A percentile compares a stretch with the other conserved stretches of the same genome.
Evolutionary conservation across 2,329 filamentous ascomycete genomes (phyloP).

Genomic region (Monilinia polystroma): DNA sequence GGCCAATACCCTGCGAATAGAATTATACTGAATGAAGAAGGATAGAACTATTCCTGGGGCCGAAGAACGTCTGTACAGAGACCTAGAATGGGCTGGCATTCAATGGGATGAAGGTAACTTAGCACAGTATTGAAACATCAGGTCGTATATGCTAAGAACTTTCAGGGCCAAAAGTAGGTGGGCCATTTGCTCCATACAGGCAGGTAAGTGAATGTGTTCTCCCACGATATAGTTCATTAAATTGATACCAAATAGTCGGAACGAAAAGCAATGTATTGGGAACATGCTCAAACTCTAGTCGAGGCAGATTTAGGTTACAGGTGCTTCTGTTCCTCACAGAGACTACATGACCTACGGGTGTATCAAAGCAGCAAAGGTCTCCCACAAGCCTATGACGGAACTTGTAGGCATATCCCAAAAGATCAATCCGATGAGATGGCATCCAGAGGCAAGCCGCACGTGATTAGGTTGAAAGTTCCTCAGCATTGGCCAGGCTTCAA

Average conservation of each 20-base stretch:
- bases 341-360: conserved; percentile 65
- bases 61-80: conserved; percentile 72
- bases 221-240: conserved; percentile 23
- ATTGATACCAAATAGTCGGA: conserved; percentile 60
- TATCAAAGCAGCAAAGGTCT: conserved; percentile 59
- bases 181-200: conserved; percentile 80
- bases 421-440: conserved; percentile 72
- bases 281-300: conserved; percentile 69
- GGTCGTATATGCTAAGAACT: conserved; percentile 26
- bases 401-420: conserved; percentile 65
- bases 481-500: conserved; percentile 61
- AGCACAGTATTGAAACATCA: background rate
- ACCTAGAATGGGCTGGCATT: conserved; percentile 85
- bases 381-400: conserved; percentile 65
- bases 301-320: conserved; percentile 76
- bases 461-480: conserved; percentile 72
- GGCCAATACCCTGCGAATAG: conserved; percentile 11
- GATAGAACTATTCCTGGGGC: conserved; percentile 73
- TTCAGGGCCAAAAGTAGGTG: conserved; percentile 73
- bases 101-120: conserved; percentile 82
- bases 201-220: conserved; percentile 54
- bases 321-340: conserved; percentile 81
- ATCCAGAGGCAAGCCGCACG: conserved; percentile 65
- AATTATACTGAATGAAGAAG: conserved; percentile 45
- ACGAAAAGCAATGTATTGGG: conserved; percentile 68